Evolutionary conservation across 495 filamentous ascomycete genomes (phyloP), one percentile per base, ranked within the genome.

Genomic region (Penicillium pulvis): DNA sequence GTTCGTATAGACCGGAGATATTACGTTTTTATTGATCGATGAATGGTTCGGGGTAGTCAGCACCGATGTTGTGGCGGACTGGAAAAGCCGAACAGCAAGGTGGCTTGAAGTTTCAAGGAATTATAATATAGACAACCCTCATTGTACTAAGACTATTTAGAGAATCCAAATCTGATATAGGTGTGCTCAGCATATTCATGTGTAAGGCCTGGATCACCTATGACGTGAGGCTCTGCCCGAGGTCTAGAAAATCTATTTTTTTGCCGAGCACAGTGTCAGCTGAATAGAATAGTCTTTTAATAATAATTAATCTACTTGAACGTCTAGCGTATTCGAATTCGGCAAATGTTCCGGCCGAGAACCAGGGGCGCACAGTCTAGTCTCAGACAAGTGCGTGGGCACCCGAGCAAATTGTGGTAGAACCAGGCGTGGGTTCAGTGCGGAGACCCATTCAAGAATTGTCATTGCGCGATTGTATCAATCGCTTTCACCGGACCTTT

Each of bases 271-370:
- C 16, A 6, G 4, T n/a, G 14, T 41, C 39, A 41, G 39, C 39
- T 41, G 39, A 14, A 10, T 36, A 12, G 4, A n/a, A n/a, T 17
- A 6, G 17, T 41, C 14, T 17, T 39, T 41, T 41, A 31, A 30
- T 31, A 33, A 31, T 31, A 49, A 49, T 49, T 49, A 49, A 49
- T 49, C 11, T 49, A 49, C 17, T 17, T 31, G 46, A 49, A 14
- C 11, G 6, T n/a, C 12, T 28, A 28, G 28, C 24, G 26, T 30
- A 17, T 14, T 30, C 46, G 26, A 33, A 49, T 49, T 14, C 14
- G 46, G 46, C 12, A 3, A 49, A 49, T 30, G 16, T 12, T 30
- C 46, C 46, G 46, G 26, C 26, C 46, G 24, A 31, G 46, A 49
- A 49, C 23, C 46, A 17, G 46, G 26, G 46, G 46, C 4, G 46